Percentiles rank a stretch among this genome's conserved stretches.
Evolutionary conservation across 257 asterid genomes (phyloP).

Genomic region (Primulina tabacum): DNA sequence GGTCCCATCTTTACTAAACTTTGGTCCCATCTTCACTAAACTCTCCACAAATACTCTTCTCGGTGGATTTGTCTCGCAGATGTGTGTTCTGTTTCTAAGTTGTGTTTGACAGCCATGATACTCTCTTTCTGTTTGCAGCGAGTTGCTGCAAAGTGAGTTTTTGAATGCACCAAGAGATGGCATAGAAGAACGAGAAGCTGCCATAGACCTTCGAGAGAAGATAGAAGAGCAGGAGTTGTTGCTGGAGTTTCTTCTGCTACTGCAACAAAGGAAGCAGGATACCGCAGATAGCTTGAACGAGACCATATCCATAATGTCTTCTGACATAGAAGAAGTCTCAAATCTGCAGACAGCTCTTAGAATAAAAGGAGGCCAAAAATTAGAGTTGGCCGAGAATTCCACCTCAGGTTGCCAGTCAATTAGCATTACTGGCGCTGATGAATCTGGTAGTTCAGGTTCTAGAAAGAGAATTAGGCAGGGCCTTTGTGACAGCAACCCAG

Average conservation of each 20-base stretch:
- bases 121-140: constrained; percentile 41
- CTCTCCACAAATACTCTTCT: constrained; percentile 2
- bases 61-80: not conserved
- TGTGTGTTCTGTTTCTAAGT: constrained; percentile 5
- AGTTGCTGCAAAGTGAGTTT: constrained; percentile 84
- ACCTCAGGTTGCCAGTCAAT: constrained; percentile 31
- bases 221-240: constrained; percentile 87
- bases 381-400: constrained; percentile 39
- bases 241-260: constrained; percentile 71
- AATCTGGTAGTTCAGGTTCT: constrained; percentile 59
- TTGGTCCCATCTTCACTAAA: not conserved
- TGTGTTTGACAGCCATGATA: constrained; percentile 19
- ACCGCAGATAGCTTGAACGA: constrained; percentile 58
- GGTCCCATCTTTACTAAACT: not conserved
- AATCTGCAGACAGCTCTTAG: constrained; percentile 54
- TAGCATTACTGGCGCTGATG: constrained; percentile 45
- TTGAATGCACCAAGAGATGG: constrained; percentile 72
- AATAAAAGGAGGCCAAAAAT: constrained; percentile 43
- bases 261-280: constrained; percentile 79
- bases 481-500: constrained; percentile 21
- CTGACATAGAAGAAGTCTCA: constrained; percentile 75
- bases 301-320: constrained; percentile 58
- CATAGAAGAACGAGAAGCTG: constrained; percentile 81
- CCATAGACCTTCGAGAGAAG: constrained; percentile 68
- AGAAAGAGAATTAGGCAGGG: constrained; percentile 72